phyloP scores from a whole-genome alignment of 768 basidiomycete genomes.

The Gymnopilus junonius region DNA sequence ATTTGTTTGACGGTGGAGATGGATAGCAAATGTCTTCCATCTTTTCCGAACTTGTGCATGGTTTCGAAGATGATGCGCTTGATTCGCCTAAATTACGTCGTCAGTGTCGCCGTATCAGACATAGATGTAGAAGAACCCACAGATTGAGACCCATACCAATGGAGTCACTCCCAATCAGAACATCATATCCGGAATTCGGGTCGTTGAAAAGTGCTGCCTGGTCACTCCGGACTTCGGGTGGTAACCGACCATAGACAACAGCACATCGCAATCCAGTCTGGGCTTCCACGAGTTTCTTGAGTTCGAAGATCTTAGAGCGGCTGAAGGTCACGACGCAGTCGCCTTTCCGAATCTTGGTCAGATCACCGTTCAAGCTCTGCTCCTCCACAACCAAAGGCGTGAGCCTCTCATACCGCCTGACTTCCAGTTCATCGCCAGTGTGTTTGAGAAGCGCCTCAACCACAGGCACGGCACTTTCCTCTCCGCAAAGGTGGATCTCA shows the following conservation, averaged over 20 bases:
- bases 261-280: slow-evolving; percentile 81
- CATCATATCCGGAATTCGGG: slow-evolving; percentile 79
- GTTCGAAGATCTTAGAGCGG: slow-evolving; percentile 70
- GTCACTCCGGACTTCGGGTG: slow-evolving; percentile 89
- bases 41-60: slow-evolving; percentile 69
- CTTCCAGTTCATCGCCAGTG: slow-evolving; percentile 80
- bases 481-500: slow-evolving; percentile 95
- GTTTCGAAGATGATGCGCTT: slow-evolving; percentile 81
- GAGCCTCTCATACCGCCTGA: slow-evolving; percentile 87
- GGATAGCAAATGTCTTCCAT: slow-evolving; percentile 49
- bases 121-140: slow-evolving; percentile 50
- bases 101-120: not conserved
- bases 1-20: slow-evolving; percentile 91
- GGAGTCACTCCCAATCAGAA: slow-evolving; percentile 93
- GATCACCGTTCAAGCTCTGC: slow-evolving; percentile 62
- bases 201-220: slow-evolving; percentile 95
- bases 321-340: slow-evolving; percentile 94
- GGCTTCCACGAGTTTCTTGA: slow-evolving; percentile 76
- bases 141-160: slow-evolving; percentile 98
- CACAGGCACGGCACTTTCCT: slow-evolving; percentile 89
- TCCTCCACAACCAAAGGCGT: slow-evolving; percentile 80
- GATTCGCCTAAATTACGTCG: slow-evolving; percentile 71
- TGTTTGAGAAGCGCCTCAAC: slow-evolving; percentile 67
- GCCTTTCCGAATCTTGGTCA: slow-evolving; percentile 68
- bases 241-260: slow-evolving; percentile 90